Evolutionary conservation across 2,329 filamentous ascomycete species (phyloP), one percentile per base, ranked within the genome.

Genomic region (Fusarium cyanostomum): DNA sequence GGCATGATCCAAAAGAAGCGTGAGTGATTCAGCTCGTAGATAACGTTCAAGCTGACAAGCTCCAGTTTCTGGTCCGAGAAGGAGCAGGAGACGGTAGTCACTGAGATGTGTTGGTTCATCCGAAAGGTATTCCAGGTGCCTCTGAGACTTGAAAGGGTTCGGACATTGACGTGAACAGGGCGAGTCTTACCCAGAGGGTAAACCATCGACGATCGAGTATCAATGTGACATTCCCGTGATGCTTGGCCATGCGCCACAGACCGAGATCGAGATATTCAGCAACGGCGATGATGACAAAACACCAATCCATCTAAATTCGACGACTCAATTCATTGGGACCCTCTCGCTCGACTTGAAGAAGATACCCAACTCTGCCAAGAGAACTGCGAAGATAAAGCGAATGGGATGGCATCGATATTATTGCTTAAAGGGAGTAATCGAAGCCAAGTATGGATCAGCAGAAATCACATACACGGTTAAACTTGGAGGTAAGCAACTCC

Each of bases 91-190:
- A 72, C 69, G 62, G 71, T 78, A 10, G 74, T 76, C 5, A 67
- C 71, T 10, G 75, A 77, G 43, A 78, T 78, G 75, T 75, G 75
- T 30, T 78, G 76, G 76, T 78, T 78, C 52, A 78, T 78, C 46
- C 66, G 66, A 44, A 78, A 78, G 72, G 75, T 77, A 64, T 27
- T 63, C 21, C 12, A 10, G 34, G n/a, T n/a, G 6, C 26, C 7
- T 10, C 8, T 30, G 12, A 33, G n/a, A 5, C 13, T 13, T 11
- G 33, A 27, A 15, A 9, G 28, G 12, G 26, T 34, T 11, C 37
- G n/a, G 2, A 13, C 37, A 31, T 50, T 65, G 37, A 69, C 38
- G 35, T 44, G 4, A 38, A 8, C n/a, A 77, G 75, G 76, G 76
- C 21, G 72, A 78, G 55, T 77, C 76, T 5, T 78, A 77, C 57